Conservation (phyloP, 2,329 filamentous ascomycete species). For the Diplodia mutila region DNA sequence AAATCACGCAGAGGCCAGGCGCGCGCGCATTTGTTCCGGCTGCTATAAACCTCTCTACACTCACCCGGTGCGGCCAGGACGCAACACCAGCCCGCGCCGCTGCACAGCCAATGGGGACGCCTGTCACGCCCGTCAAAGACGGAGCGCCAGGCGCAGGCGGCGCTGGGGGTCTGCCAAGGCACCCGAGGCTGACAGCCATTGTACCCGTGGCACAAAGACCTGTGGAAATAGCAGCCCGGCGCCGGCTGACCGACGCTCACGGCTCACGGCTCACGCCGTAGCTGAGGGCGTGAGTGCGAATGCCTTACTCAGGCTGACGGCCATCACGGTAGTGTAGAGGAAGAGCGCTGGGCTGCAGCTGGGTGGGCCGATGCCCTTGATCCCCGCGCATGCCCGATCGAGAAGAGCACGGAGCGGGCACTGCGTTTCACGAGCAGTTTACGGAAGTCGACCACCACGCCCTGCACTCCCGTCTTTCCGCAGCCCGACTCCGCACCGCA, state of each 20-base stretch:
- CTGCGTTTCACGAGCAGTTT: slow-evolving; percentile 23
- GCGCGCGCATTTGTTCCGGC: slow-evolving; percentile 24
- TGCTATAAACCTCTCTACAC: slow-evolving; percentile 16
- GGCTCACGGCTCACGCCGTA: neutral
- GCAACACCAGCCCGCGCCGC: slow-evolving; percentile 6
- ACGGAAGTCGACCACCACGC: slow-evolving; percentile 1
- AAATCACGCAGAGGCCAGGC: slow-evolving; percentile 21
- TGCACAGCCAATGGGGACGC: neutral
- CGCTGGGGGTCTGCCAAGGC: slow-evolving; percentile 14
- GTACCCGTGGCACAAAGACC: slow-evolving; percentile 21
- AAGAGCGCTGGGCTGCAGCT: neutral
- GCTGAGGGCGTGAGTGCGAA: neutral
- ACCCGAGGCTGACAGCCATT: slow-evolving; percentile 23
- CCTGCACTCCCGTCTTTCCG: slow-evolving; percentile 12
- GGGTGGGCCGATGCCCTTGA: slow-evolving; percentile 1
- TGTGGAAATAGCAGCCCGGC: slow-evolving; percentile 6
- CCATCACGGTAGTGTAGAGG: neutral
- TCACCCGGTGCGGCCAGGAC: neutral
- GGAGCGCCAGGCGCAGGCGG: neutral
- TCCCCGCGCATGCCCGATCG: slow-evolving; percentile 20
- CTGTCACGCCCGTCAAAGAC: slow-evolving; percentile 15
- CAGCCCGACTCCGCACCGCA: neutral
- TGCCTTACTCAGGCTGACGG: slow-evolving; percentile 18
- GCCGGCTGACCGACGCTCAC: slow-evolving; percentile 9
- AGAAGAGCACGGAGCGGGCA: slow-evolving; percentile 20